Evolutionary conservation across 345 rosid genomes (phyloP).

Genomic region (Crucihimalaya himalaica): DNA sequence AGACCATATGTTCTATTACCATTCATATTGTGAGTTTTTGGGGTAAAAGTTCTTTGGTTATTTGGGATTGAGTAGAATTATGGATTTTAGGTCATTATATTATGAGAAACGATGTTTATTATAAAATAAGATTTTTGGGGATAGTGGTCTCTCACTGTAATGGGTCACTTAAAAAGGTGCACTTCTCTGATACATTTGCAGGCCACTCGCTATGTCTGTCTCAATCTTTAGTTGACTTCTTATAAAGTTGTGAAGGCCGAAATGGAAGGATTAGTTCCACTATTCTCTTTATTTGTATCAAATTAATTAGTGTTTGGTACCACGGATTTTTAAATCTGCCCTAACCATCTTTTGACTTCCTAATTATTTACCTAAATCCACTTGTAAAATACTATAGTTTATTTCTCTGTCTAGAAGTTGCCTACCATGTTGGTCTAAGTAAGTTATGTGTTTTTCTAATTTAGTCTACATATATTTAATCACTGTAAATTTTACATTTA

Average conservation of each 20-base stretch:
- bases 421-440: background rate
- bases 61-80: background rate
- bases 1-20: background rate
- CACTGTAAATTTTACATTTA: background rate
- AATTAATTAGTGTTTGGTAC: slow-evolving; percentile 27
- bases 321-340: slow-evolving; percentile 25
- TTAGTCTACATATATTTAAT: background rate
- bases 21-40: background rate
- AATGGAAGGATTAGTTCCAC: slow-evolving; percentile 48
- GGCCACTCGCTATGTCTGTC: slow-evolving; percentile 58
- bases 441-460: background rate
- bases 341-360: background rate
- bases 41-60: background rate
- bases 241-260: slow-evolving; percentile 46
- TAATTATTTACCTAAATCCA: background rate
- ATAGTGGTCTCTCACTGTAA: slow-evolving; percentile 42
- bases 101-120: slow-evolving; percentile 2
- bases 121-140: slow-evolving; percentile 17
- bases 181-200: slow-evolving; percentile 43
- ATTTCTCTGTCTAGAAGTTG: slow-evolving; percentile 12
- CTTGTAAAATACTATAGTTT: background rate
- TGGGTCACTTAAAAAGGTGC: slow-evolving; percentile 40
- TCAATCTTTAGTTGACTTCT: slow-evolving; percentile 43
- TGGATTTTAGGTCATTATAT: slow-evolving; percentile 22
- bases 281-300: slow-evolving; percentile 18